phyloP scores from a whole-genome alignment of 306 rosid species.

The Cicer chorassanicum region DNA sequence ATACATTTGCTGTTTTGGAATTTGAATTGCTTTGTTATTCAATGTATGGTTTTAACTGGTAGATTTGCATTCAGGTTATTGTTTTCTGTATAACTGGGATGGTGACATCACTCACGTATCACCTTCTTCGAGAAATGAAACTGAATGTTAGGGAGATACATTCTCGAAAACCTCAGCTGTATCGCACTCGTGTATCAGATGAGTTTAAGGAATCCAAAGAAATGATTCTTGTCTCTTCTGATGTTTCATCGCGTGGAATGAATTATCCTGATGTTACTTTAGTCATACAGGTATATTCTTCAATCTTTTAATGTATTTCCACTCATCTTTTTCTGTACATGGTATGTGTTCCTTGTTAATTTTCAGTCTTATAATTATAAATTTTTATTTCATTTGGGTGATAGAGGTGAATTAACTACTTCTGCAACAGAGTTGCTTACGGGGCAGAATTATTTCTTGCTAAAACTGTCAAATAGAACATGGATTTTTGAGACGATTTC shows the following conservation, averaged over 20 bases:
- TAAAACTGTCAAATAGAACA: conserved; percentile 2
- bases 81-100: conserved; percentile 86
- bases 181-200: conserved; percentile 81
- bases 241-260: conserved; percentile 93
- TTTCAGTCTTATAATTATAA: neutral
- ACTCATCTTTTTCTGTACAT: neutral
- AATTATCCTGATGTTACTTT: conserved; percentile 95
- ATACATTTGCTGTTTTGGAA: conserved; percentile 20
- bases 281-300: conserved; percentile 77
- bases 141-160: conserved; percentile 93
- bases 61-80: conserved; percentile 67
- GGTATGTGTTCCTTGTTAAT: conserved; percentile 18
- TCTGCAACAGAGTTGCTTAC: conserved; percentile 14
- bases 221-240: conserved; percentile 85
- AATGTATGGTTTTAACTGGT: conserved; percentile 41
- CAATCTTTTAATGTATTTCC: conserved; percentile 25
- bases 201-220: conserved; percentile 82
- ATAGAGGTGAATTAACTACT: neutral
- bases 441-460: conserved; percentile 8
- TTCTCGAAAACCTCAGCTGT: conserved; percentile 87
- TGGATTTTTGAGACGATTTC: conserved; percentile 3
- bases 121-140: conserved; percentile 83
- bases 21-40: conserved; percentile 35
- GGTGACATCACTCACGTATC: conserved; percentile 78
- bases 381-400: neutral